Evolutionary conservation across 495 filamentous ascomycete genomes (phyloP).

Genomic region (Arthonia radiata): DNA sequence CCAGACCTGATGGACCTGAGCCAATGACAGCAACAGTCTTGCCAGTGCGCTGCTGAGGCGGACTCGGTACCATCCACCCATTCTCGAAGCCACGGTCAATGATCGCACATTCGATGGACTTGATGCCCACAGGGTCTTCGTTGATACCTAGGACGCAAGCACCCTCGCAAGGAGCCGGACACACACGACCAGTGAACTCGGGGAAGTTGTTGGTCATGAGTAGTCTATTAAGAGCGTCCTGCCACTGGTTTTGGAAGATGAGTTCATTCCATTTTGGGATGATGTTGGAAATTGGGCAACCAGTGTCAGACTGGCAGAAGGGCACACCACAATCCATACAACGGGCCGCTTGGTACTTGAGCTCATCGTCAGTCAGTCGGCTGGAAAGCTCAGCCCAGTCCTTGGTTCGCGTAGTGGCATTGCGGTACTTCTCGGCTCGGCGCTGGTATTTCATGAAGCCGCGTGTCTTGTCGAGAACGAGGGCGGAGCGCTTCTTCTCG

Average conservation of each 20-base stretch:
- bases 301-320: constrained; percentile 94
- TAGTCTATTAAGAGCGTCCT: constrained; percentile 79
- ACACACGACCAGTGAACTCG: constrained; percentile 96
- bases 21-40: constrained; percentile 86
- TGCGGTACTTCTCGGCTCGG: constrained; percentile 85
- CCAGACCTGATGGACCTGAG: constrained; percentile 81
- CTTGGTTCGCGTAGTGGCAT: constrained; percentile 59
- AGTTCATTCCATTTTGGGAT: constrained; percentile 99
- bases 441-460: constrained; percentile 99
- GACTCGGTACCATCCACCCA: constrained; percentile 91
- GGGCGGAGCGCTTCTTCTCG: constrained; percentile 79
- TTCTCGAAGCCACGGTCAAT: constrained; percentile 98
- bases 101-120: constrained; percentile 97
- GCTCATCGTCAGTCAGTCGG: constrained; percentile 80
- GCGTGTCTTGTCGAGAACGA: constrained; percentile 90
- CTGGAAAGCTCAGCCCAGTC: constrained; percentile 89
- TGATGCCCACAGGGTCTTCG: constrained; percentile 94
- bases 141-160: constrained; percentile 97
- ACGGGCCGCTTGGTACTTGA: constrained; percentile 94
- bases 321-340: constrained; percentile 99
- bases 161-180: constrained; percentile 92
- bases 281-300: constrained; percentile 97
- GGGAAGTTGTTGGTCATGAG: constrained; percentile 99
- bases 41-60: constrained; percentile 59
- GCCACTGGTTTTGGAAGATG: constrained; percentile 84